These are phyloP conservation scores for Polychaeton citri DNA, from an alignment of 2,329 filamentous ascomycete species.

Conservation along the genomic window DNA sequence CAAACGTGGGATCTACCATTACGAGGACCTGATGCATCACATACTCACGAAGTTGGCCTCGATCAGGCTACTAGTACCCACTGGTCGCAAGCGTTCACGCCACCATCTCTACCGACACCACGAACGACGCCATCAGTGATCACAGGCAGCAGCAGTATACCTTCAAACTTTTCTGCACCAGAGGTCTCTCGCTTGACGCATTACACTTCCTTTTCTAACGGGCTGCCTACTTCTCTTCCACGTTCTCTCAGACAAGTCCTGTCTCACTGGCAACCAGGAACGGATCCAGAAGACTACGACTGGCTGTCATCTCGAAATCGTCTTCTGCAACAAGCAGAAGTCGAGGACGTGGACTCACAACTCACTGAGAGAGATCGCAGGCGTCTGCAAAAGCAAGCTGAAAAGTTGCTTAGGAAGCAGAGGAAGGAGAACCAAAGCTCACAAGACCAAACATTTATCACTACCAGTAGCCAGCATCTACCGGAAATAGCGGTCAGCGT, in stretches of 20 bases:
- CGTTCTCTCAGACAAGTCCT: slow-evolving; percentile 24
- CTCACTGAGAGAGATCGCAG: slow-evolving; percentile 24
- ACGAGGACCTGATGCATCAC: slow-evolving; percentile 1
- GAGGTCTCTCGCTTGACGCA: slow-evolving; percentile 22
- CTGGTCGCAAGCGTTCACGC: slow-evolving; percentile 1
- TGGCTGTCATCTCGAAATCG: slow-evolving; percentile 23
- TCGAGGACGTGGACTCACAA: slow-evolving; percentile 21
- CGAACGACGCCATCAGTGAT: slow-evolving; percentile 17
- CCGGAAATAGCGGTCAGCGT: slow-evolving; percentile 16
- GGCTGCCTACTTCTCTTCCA: slow-evolving; percentile 12
- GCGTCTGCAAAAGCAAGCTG: slow-evolving; percentile 24
- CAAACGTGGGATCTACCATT: slow-evolving; percentile 8
- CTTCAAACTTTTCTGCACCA: slow-evolving; percentile 14
- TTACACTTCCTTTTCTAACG: slow-evolving; percentile 23
- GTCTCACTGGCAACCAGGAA: slow-evolving; percentile 27
- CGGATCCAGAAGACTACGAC: slow-evolving; percentile 26
- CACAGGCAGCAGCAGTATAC: slow-evolving; percentile 10
- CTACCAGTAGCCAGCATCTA: slow-evolving; percentile 16
- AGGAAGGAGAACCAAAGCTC: slow-evolving; percentile 22
- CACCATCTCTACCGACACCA: slow-evolving; percentile 11
- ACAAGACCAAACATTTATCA: slow-evolving; percentile 8
- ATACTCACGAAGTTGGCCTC: background rate
- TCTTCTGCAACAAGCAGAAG: slow-evolving; percentile 12
- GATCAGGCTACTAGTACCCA: slow-evolving; percentile 3
- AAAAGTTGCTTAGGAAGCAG: slow-evolving; percentile 27